These are phyloP conservation scores for Solanum hybrid DNA, from an alignment of 305 asterid genomes.

Conservation along the genomic window DNA sequence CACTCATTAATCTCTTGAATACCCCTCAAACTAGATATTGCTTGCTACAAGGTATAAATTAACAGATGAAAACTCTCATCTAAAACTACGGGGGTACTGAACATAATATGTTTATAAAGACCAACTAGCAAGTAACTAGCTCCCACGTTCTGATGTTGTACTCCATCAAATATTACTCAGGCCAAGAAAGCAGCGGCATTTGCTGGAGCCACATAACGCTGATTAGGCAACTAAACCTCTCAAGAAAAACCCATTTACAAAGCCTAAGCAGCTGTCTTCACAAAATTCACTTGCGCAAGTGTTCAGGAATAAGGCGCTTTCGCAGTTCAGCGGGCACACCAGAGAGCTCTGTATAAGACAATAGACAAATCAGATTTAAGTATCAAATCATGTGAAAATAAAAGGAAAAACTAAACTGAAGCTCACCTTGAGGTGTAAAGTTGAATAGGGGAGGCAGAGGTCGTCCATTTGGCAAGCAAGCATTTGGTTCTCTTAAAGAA, in stretches of 20 bases:
- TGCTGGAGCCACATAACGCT: not conserved
- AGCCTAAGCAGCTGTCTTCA: conserved; percentile 1
- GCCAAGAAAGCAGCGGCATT: not conserved
- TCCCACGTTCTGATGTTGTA: not conserved
- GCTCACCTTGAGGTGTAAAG: conserved; percentile 72
- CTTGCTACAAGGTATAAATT: conserved; percentile 5
- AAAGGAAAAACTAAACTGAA: not conserved
- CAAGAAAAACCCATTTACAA: conserved; percentile 22
- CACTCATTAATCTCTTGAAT: conserved; percentile 22
- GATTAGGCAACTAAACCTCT: conserved; percentile 13
- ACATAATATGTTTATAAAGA: not conserved
- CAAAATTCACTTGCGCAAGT: conserved; percentile 39
- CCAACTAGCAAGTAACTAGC: not conserved
- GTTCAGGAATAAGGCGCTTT: conserved; percentile 72
- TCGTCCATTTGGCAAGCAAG: conserved; percentile 62
- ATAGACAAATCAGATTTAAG: not conserved
- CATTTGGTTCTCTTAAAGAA: conserved; percentile 60
- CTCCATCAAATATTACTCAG: not conserved
- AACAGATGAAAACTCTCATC: not conserved
- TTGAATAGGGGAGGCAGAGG: conserved; percentile 79
- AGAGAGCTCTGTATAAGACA: conserved; percentile 46
- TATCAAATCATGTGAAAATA: not conserved
- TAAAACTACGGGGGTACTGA: conserved; percentile 12
- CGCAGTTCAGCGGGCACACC: conserved; percentile 66
- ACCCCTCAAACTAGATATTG: conserved; percentile 23